Evolutionary conservation across 176 grass and related monocot genomes (phyloP).

Genomic region (Zea mays): DNA sequence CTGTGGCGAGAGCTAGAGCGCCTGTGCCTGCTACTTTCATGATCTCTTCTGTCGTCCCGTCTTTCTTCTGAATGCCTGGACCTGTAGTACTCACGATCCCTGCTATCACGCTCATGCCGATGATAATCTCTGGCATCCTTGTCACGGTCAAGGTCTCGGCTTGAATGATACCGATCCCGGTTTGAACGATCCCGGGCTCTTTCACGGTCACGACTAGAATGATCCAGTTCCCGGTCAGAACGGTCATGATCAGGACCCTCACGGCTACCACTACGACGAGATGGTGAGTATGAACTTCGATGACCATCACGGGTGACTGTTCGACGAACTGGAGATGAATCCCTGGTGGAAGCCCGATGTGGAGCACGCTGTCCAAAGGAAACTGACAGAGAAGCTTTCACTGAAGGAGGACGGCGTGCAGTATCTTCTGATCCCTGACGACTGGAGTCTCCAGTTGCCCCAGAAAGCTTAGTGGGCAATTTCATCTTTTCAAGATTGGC

Average conservation of each 20-base stretch:
- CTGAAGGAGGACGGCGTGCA: constrained; percentile 79
- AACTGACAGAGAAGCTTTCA: constrained; percentile 90
- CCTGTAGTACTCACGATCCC: constrained; percentile 45
- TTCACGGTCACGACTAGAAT: constrained; percentile 11
- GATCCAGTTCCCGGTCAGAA: constrained; percentile 30
- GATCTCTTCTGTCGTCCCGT: constrained; percentile 37
- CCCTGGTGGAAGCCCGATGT: constrained; percentile 83
- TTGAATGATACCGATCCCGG: not conserved
- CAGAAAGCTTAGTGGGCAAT: constrained; percentile 77
- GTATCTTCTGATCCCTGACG: constrained; percentile 81
- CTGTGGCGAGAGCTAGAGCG: constrained; percentile 47
- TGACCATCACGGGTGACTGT: constrained; percentile 37
- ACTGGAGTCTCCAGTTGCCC: constrained; percentile 76
- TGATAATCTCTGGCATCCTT: constrained; percentile 37
- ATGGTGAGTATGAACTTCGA: constrained; percentile 40
- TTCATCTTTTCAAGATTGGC: constrained; percentile 85
- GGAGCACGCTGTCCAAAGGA: constrained; percentile 95
- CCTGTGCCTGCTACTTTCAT: constrained; percentile 47
- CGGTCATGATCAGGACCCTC: constrained; percentile 22
- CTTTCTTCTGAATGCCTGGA: constrained; percentile 45
- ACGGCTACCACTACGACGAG: constrained; percentile 26
- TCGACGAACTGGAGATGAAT: constrained; percentile 75
- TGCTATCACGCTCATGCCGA: constrained; percentile 37
- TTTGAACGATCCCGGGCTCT: not conserved
- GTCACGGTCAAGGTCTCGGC: constrained; percentile 17